Conservation (phyloP, 305 asterid species). For the Solanum hybrid region DNA sequence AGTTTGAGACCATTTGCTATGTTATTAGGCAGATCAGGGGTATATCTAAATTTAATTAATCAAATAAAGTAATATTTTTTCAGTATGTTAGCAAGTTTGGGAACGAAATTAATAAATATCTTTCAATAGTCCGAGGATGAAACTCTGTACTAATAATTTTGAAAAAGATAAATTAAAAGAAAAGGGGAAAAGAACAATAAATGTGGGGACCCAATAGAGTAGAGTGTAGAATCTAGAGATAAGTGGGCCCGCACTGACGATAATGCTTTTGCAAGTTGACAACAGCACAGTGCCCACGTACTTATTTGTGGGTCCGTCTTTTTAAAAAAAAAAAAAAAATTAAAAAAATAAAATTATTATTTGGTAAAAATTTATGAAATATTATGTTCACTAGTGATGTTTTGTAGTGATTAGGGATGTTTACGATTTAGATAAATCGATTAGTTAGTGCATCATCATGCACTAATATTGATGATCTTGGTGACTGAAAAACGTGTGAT, state of each 20-base stretch:
- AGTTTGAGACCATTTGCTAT: too few relatives aligned
- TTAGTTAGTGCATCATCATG: too few relatives aligned
- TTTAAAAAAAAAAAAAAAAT: background rate
- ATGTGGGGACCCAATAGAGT: background rate
- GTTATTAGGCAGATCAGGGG: background rate
- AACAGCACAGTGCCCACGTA: background rate
- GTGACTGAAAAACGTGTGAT: background rate
- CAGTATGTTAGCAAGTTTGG: too few relatives aligned
- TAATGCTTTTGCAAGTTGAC: slow-evolving; percentile 3
- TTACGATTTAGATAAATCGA: too few relatives aligned
- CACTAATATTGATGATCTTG: background rate
- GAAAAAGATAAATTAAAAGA: background rate
- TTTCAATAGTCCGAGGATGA: background rate
- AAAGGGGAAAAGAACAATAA: background rate
- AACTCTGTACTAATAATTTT: background rate
- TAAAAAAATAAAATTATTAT: background rate
- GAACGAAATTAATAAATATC: too few relatives aligned
- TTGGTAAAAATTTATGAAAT: background rate
- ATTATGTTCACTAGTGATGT: background rate
- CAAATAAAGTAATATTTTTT: too few relatives aligned
- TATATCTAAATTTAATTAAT: too few relatives aligned
- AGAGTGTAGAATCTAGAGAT: background rate
- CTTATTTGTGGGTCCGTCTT: background rate
- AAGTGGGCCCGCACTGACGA: background rate
- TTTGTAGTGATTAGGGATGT: background rate